These are phyloP conservation scores for Tolypocladium album DNA, from an alignment of 2,329 filamentous ascomycete species.

Conservation along the genomic window DNA sequence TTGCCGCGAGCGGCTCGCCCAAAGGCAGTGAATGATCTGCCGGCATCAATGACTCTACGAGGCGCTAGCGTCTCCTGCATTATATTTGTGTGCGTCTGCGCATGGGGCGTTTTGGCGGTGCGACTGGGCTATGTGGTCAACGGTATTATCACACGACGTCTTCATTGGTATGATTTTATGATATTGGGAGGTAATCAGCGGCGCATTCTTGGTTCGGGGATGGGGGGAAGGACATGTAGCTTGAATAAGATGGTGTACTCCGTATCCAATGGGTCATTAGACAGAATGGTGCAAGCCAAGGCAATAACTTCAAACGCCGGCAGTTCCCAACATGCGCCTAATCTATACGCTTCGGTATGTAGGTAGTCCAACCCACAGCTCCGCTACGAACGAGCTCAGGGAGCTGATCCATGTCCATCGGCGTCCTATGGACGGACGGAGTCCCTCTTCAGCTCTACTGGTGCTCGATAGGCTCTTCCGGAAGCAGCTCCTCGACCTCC, in stretches of 20 bases:
- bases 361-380: neutral
- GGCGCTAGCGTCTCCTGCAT: neutral
- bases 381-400: neutral
- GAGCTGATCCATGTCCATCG: neutral
- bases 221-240: too few relatives aligned
- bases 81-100: neutral
- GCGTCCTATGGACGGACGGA: neutral
- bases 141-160: neutral
- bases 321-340: neutral
- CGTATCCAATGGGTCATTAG: neutral
- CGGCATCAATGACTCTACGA: neutral
- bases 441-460: slow-evolving; percentile 8
- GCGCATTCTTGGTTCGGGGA: neutral
- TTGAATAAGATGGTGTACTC: neutral
- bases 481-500: slow-evolving; percentile 55
- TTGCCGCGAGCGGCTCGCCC: neutral
- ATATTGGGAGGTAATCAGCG: neutral
- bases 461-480: slow-evolving; percentile 79
- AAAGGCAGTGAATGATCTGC: neutral
- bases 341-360: neutral
- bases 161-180: neutral
- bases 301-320: neutral
- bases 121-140: neutral
- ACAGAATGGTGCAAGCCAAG: neutral
- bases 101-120: neutral